phyloP scores from a whole-genome alignment of 176 grass and related monocot genomes.

The maize (Zea mays) region DNA sequence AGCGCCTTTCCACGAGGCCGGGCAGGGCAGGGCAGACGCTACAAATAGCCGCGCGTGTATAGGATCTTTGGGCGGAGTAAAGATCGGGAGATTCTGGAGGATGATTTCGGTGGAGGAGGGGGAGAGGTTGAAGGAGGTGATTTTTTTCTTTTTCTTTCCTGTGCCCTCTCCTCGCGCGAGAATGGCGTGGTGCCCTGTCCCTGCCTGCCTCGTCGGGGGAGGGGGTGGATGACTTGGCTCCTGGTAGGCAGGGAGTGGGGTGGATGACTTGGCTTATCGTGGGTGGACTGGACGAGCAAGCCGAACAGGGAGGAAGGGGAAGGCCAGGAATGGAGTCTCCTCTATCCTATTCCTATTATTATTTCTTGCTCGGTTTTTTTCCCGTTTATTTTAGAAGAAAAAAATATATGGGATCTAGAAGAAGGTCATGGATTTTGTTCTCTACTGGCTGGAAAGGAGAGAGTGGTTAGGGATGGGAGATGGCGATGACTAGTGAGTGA shows the following conservation, averaged over 20 bases:
- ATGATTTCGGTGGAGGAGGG: conserved; percentile 24
- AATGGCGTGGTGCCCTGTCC: conserved; percentile 24
- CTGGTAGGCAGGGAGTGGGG: not conserved
- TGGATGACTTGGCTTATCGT: not conserved
- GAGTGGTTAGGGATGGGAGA: conserved; percentile 14
- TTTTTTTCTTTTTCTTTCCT: conserved; percentile 22
- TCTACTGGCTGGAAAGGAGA: not conserved
- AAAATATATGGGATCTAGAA: conserved; percentile 31
- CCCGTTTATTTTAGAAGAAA: conserved; percentile 29
- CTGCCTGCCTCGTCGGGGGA: not conserved
- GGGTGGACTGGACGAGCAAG: conserved; percentile 30
- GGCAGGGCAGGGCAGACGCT: not conserved
- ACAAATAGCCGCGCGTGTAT: conserved; percentile 39
- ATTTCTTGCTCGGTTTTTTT: not conserved
- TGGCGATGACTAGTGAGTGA: conserved; percentile 45
- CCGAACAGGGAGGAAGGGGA: not conserved
- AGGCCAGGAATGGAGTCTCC: not conserved
- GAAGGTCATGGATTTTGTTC: conserved; percentile 45
- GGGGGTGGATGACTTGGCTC: conserved; percentile 34
- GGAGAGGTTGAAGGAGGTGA: conserved; percentile 28
- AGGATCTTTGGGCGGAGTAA: conserved; percentile 42
- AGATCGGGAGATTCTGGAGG: conserved; percentile 33
- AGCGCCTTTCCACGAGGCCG: conserved; percentile 17
- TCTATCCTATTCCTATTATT: conserved; percentile 16
- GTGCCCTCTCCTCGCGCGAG: not conserved